Evolutionary conservation across 768 basidiomycete species (phyloP), one percentile per base, ranked within the genome.

Genomic region (Kwoniella pini): DNA sequence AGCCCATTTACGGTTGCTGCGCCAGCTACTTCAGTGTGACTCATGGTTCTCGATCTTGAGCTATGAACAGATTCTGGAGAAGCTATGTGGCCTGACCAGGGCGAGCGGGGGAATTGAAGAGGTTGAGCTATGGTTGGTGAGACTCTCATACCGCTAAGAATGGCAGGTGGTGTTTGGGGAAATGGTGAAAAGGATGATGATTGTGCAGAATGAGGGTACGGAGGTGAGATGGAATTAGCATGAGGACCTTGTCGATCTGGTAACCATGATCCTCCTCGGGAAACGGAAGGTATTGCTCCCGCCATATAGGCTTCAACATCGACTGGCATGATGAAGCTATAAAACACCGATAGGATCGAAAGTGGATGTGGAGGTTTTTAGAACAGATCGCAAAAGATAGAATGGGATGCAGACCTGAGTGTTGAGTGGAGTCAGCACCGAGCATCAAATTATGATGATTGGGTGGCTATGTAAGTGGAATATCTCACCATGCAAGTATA

Each of bases 221-320:
- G 24, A 13, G 30, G 44, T 13, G 43, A 31, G 7, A 38, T 5
- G 21, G 46, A 42, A 33, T 22, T 17, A n/a, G 28, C 55, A 15
- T 42, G 15, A 13, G 5, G 21, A 2, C 15, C n/a, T 15, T 9
- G 11, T 22, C 31, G 28, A 3, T 27, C 55, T 5, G 65, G 66
- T 1, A 68, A 56, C 69, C 69, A 73, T 9, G 67, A 66, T 1
- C 71, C 71, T 7, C 71, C 71, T 4, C 71, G 57, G 31, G 69
- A 70, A 5, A 73, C 53, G 21, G 64, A 43, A 10, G 71, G 71
- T 27, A 73, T 69, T 17, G 59, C 65, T 11, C 71, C 71, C 13
- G 64, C 40, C 71, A 73, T 73, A 52, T 73, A 73, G 10, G 69
- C 69, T 39, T 70, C 67, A 11, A 67, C 48, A 24, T 73, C 67